These are phyloP conservation scores for Entrophospora sp. DNA, from an alignment of 192 early-diverging fungal species.

Conservation along the genomic window DNA sequence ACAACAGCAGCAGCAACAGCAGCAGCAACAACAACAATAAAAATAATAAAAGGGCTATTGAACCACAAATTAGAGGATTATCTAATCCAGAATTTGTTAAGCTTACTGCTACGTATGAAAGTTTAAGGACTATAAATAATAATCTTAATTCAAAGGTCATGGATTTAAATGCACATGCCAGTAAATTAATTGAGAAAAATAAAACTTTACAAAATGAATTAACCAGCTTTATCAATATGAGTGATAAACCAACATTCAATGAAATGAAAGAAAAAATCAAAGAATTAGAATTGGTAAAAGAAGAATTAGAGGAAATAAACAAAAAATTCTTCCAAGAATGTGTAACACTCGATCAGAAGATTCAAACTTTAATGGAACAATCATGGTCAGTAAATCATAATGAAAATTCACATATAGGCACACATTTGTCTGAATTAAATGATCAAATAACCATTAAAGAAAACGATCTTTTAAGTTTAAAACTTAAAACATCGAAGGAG, in stretches of 20 bases:
- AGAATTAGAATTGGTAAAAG: conserved; percentile 1
- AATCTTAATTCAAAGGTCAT: not conserved
- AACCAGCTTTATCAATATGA: too few relatives aligned
- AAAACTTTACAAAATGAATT: not conserved
- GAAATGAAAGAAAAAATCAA: not conserved
- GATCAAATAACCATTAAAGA: not conserved
- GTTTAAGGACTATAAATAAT: conserved; percentile 5
- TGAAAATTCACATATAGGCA: not conserved
- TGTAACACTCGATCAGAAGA: not conserved
- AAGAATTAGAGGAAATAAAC: not conserved
- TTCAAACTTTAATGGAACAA: conserved; percentile 7
- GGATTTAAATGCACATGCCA: not conserved
- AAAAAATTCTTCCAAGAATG: not conserved
- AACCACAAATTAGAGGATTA: not conserved
- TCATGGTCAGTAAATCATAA: not conserved
- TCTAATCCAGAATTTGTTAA: not conserved
- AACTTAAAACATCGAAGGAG: not conserved
- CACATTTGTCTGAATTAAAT: conserved; percentile 2
- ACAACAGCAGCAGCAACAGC: too few relatives aligned
- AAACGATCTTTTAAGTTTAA: not conserved
- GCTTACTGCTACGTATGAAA: not conserved
- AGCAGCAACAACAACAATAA: too few relatives aligned
- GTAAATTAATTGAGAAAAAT: not conserved
- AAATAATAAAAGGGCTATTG: not conserved
- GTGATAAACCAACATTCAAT: not conserved